phyloP scores from a whole-genome alignment of 2,329 filamentous ascomycete genomes.

The Alternaria rosae region DNA sequence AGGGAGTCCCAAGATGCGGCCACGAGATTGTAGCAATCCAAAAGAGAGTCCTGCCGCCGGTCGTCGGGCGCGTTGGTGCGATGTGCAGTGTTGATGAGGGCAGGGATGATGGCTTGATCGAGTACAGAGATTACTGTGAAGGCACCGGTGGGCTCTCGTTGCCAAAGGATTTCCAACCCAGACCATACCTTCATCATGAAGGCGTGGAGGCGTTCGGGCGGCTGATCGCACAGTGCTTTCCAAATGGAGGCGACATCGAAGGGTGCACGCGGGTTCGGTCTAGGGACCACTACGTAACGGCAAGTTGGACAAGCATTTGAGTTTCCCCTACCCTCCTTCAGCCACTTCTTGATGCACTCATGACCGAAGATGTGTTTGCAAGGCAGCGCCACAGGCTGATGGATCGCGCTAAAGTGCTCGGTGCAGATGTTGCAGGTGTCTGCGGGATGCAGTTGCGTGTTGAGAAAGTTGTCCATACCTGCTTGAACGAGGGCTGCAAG shows the following conservation, averaged over 20 bases:
- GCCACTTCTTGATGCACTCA: conserved; percentile 39
- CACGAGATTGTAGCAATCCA: conserved; percentile 34
- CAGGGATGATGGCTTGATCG: conserved; percentile 30
- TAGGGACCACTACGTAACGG: conserved; percentile 29
- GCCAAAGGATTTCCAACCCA: conserved; percentile 29
- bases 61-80: not conserved
- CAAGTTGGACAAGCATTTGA: conserved; percentile 39
- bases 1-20: conserved; percentile 38
- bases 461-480: conserved; percentile 37
- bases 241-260: conserved; percentile 37
- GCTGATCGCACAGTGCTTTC: conserved; percentile 34
- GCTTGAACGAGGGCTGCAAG: not conserved
- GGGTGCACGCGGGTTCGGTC: conserved; percentile 5
- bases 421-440: conserved; percentile 39
- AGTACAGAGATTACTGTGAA: conserved; percentile 32
- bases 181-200: conserved; percentile 34
- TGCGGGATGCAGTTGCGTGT: conserved; percentile 34
- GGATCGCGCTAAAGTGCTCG: conserved; percentile 31
- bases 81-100: conserved; percentile 21
- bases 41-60: conserved; percentile 16
- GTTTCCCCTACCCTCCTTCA: conserved; percentile 32
- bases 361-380: conserved; percentile 46
- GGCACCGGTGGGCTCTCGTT: conserved; percentile 18
- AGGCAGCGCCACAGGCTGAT: conserved; percentile 39
- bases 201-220: conserved; percentile 23